These are phyloP conservation scores for Urostyla sp. DNA, from an alignment of 73 alveolate species.

Conservation along the genomic window DNA sequence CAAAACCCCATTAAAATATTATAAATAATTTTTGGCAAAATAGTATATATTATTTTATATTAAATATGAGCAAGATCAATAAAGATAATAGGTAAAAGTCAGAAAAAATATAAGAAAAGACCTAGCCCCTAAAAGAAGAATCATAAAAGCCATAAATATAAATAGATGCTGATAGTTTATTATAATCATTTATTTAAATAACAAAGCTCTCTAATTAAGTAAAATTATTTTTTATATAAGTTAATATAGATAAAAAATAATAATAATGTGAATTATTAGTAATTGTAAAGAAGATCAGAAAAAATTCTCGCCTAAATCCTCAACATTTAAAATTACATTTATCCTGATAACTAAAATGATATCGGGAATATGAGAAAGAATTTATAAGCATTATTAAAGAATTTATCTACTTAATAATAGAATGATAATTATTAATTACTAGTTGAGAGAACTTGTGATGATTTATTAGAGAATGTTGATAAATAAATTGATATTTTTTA, in stretches of 20 bases:
- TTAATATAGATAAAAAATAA: not conserved
- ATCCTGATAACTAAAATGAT: constrained; percentile 14
- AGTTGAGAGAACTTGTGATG: constrained; percentile 63
- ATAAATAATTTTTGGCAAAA: no score
- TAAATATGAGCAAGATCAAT: no score
- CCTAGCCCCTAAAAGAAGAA: no score
- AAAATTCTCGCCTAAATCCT: not conserved
- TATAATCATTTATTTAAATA: constrained; percentile 2
- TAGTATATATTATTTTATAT: no score
- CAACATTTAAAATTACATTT: not conserved
- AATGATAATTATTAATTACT: constrained; percentile 13
- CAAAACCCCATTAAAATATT: no score
- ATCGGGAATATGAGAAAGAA: constrained; percentile 2
- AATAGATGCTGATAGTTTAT: no score
- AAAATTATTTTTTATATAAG: not conserved
- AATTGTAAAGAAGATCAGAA: constrained; percentile 3
- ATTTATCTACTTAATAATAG: not conserved
- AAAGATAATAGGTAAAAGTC: no score
- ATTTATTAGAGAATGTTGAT: constrained; percentile 77
- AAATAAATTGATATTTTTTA: constrained; percentile 71
- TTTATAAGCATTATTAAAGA: not conserved
- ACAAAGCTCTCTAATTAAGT: constrained; percentile 28
- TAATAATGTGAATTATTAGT: not conserved
- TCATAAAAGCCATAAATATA: no score
- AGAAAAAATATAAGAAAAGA: no score